Evolutionary conservation across 2,329 filamentous ascomycete genomes (phyloP).

Genomic region (Verticillium nubilum): DNA sequence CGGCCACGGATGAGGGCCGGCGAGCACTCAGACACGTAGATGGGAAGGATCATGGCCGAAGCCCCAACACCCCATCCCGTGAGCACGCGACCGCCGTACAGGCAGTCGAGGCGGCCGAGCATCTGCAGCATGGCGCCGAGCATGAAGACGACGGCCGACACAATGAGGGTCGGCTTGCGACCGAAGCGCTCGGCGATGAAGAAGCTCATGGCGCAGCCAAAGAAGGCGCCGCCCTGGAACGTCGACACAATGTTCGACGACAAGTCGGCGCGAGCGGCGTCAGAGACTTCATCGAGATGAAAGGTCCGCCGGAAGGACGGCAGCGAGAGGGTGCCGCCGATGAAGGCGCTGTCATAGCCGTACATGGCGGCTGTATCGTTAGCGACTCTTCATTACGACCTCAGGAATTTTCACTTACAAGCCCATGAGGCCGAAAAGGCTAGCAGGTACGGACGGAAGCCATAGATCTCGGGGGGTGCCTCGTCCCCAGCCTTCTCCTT

Average conservation of each 20-base stretch:
- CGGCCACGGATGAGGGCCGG: slow-evolving; percentile 46
- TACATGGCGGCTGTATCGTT: not conserved
- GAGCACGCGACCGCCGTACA: slow-evolving; percentile 49
- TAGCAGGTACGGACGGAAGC: not conserved
- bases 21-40: slow-evolving; percentile 53
- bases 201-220: slow-evolving; percentile 48
- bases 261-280: slow-evolving; percentile 9
- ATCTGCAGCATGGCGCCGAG: slow-evolving; percentile 48
- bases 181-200: slow-evolving; percentile 51
- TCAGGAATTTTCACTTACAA: not conserved
- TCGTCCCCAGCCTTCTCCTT: slow-evolving; percentile 1
- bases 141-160: slow-evolving; percentile 41
- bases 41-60: slow-evolving; percentile 45
- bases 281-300: slow-evolving; percentile 6
- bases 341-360: slow-evolving; percentile 15
- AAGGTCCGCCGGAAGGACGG: slow-evolving; percentile 16
- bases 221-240: slow-evolving; percentile 51
- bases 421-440: slow-evolving; percentile 2
- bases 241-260: slow-evolving; percentile 31
- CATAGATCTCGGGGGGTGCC: not conserved
- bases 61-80: slow-evolving; percentile 45
- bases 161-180: slow-evolving; percentile 44
- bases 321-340: slow-evolving; percentile 18
- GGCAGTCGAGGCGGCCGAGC: slow-evolving; percentile 44
- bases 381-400: not conserved